Evolutionary conservation across 2,329 filamentous ascomycete species (phyloP).

Genomic region (Arthrocladium fulminans): DNA sequence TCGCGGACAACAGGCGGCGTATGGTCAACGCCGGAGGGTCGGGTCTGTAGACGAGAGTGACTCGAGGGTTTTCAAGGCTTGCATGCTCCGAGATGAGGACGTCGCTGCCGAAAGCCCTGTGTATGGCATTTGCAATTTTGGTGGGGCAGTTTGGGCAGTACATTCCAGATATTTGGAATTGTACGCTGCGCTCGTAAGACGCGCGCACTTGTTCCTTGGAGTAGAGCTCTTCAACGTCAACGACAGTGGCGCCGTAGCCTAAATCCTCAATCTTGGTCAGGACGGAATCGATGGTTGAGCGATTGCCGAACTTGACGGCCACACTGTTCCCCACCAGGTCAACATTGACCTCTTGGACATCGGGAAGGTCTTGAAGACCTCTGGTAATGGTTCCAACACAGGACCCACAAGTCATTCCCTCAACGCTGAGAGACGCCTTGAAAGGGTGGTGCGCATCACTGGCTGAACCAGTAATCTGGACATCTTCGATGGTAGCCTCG

Average conservation of each 20-base stretch:
- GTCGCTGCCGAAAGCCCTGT: constrained; percentile 20
- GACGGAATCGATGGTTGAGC: constrained; percentile 37
- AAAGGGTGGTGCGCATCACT: constrained; percentile 21
- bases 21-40: constrained; percentile 61
- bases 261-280: constrained; percentile 47
- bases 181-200: constrained; percentile 43
- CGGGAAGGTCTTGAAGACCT: constrained; percentile 38
- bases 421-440: constrained; percentile 42
- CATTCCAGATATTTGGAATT: constrained; percentile 61
- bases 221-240: constrained; percentile 36
- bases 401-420: constrained; percentile 51
- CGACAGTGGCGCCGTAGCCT: constrained; percentile 57
- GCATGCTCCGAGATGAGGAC: constrained; percentile 49
- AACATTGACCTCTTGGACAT: constrained; percentile 41
- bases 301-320: constrained; percentile 41
- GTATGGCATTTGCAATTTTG: constrained; percentile 22
- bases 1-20: constrained; percentile 60
- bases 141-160: constrained; percentile 65
- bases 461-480: constrained; percentile 11
- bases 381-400: constrained; percentile 44
- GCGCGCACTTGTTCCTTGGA: constrained; percentile 28
- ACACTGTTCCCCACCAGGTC: constrained; percentile 45
- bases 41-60: constrained; percentile 64
- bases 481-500: constrained; percentile 35
- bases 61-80: constrained; percentile 54